Evolutionary conservation across 371 early-diverging fungal species (phyloP).

Genomic region (Phascolomyces articulosus): DNA sequence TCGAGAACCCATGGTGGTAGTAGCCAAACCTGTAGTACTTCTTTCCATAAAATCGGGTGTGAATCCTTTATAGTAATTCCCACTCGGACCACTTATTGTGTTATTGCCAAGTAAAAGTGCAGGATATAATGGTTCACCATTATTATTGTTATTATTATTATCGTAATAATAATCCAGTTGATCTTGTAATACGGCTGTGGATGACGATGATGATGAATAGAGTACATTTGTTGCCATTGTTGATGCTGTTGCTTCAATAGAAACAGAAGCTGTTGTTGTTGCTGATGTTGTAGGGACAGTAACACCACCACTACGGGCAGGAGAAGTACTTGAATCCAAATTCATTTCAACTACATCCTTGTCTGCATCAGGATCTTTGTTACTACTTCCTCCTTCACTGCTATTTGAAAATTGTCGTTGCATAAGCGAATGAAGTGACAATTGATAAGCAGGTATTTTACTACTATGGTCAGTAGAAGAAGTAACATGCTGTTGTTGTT

Average conservation of each 20-base stretch:
- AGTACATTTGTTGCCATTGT: background rate
- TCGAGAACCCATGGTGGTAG: background rate
- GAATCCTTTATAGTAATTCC: background rate
- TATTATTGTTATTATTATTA: background rate
- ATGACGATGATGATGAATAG: background rate
- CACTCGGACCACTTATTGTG: background rate
- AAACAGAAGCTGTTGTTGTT: background rate
- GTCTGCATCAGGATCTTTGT: conserved; percentile 27
- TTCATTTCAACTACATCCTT: conserved; percentile 45
- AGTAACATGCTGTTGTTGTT: no score
- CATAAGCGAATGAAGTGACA: conserved; percentile 33
- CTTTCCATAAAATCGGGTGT: background rate
- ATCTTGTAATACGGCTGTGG: background rate
- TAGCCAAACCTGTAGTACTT: background rate
- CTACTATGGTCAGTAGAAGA: background rate
- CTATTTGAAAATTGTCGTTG: conserved; percentile 28
- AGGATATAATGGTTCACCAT: background rate
- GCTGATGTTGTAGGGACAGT: background rate
- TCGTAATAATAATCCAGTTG: background rate
- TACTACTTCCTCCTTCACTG: conserved; percentile 1
- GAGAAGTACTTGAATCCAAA: conserved; percentile 19
- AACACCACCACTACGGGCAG: background rate
- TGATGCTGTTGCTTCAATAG: background rate
- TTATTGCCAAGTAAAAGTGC: background rate
- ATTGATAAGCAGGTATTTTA: conserved; percentile 31